phyloP scores from a whole-genome alignment of 2,329 filamentous ascomycete genomes.

The Helicocarpus griseus region DNA sequence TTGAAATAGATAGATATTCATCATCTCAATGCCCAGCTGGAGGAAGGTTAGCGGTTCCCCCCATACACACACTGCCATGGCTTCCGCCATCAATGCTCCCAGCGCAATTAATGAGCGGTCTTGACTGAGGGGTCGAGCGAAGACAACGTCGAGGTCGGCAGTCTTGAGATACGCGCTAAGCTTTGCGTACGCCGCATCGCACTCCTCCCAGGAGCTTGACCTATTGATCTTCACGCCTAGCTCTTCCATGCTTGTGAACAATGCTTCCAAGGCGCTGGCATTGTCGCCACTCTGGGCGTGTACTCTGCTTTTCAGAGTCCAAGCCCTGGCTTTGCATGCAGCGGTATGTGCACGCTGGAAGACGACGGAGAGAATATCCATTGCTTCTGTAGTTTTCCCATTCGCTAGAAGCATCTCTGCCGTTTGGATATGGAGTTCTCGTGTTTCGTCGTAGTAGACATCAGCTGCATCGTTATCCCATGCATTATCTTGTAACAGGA shows the following conservation, averaged over 20 bases:
- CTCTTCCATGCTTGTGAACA: slow-evolving; percentile 61
- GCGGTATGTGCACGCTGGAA: slow-evolving; percentile 61
- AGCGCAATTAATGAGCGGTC: slow-evolving; percentile 35
- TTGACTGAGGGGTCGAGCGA: slow-evolving; percentile 31
- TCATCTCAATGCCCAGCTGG: slow-evolving; percentile 48
- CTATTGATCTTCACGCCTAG: slow-evolving; percentile 59
- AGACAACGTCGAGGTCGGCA: slow-evolving; percentile 40
- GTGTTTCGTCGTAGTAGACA: slow-evolving; percentile 75
- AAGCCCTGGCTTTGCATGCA: slow-evolving; percentile 74
- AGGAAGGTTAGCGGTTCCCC: slow-evolving; percentile 51
- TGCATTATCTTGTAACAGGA: slow-evolving; percentile 66
- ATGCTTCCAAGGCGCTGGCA: slow-evolving; percentile 54
- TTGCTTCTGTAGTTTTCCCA: slow-evolving; percentile 58
- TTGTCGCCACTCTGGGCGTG: slow-evolving; percentile 65
- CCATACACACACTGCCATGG: slow-evolving; percentile 52
- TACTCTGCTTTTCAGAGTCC: slow-evolving; percentile 72
- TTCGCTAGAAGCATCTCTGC: slow-evolving; percentile 78
- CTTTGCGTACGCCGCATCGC: slow-evolving; percentile 62
- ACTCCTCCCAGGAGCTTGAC: slow-evolving; percentile 62
- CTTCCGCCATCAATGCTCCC: slow-evolving; percentile 48
- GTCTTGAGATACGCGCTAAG: slow-evolving; percentile 51
- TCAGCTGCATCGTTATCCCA: slow-evolving; percentile 65
- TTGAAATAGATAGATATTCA: slow-evolving; percentile 45
- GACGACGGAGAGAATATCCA: slow-evolving; percentile 58
- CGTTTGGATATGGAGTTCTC: slow-evolving; percentile 66